A percentile compares a stretch with the other conserved stretches of the same genome.
phyloP scores from a whole-genome alignment of 352 stramenopile genomes.

The Globisporangium radiosum region DNA sequence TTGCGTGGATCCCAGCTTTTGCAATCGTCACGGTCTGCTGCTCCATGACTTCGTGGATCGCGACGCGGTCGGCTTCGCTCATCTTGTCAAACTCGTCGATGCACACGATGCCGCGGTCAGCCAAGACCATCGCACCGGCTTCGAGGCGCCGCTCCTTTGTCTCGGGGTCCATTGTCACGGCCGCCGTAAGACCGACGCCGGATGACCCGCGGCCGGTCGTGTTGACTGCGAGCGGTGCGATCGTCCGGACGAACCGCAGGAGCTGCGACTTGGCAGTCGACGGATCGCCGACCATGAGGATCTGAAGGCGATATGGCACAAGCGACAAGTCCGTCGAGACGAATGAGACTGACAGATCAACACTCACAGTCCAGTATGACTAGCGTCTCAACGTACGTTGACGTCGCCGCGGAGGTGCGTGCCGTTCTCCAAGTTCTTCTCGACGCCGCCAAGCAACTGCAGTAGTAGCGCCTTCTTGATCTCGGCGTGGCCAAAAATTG shows the following conservation, averaged over 20 bases:
- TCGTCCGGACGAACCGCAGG: slow-evolving; percentile 95
- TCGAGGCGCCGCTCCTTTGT: slow-evolving; percentile 92
- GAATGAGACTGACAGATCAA: neutral
- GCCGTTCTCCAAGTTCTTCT: slow-evolving; percentile 97
- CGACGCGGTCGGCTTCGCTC: slow-evolving; percentile 96
- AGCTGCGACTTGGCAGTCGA: slow-evolving; percentile 99
- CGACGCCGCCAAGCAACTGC: slow-evolving; percentile 86
- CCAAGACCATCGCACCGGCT: slow-evolving; percentile 99
- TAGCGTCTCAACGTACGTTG: slow-evolving; percentile 71
- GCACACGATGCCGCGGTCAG: slow-evolving; percentile 97
- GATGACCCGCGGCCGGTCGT: slow-evolving; percentile 80
- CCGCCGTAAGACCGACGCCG: slow-evolving; percentile 95
- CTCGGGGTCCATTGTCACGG: slow-evolving; percentile 96
- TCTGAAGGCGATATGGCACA: slow-evolving; percentile 34
- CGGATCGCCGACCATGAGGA: slow-evolving; percentile 97
- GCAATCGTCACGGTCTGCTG: slow-evolving; percentile 98
- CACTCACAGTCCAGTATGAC: no score
- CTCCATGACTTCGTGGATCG: slow-evolving; percentile 99
- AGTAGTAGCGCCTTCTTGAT: slow-evolving; percentile 95
- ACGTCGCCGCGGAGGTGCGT: slow-evolving; percentile 99
- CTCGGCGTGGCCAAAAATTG: slow-evolving; percentile 96
- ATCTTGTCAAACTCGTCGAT: slow-evolving; percentile 99
- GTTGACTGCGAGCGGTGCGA: slow-evolving; percentile 91
- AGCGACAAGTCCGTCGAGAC: neutral
- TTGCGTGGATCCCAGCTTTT: slow-evolving; percentile 99